These are phyloP conservation scores for Silene noctiflora DNA, from an alignment of 179 eudicot species.

Conservation along the genomic window DNA sequence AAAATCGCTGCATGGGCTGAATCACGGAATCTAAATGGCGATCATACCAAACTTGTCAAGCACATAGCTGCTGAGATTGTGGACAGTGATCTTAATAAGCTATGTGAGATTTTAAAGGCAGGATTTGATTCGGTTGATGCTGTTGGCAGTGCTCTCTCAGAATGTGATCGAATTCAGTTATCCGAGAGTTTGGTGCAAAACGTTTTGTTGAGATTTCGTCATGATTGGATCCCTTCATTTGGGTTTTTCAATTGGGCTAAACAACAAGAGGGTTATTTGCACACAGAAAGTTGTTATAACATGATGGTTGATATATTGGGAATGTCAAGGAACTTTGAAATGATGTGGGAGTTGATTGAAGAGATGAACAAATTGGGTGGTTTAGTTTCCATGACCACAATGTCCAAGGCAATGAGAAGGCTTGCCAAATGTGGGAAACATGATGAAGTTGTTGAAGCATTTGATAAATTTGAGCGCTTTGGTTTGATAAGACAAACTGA, in stretches of 20 bases:
- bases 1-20: constrained; percentile 52
- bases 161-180: constrained; percentile 30
- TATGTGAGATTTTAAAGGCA: constrained; percentile 41
- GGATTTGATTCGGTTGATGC: constrained; percentile 45
- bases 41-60: constrained; percentile 35
- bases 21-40: constrained; percentile 32
- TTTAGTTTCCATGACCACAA: constrained; percentile 47
- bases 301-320: constrained; percentile 75
- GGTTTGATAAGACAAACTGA: constrained; percentile 48
- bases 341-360: constrained; percentile 65
- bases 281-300: constrained; percentile 47
- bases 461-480: constrained; percentile 47
- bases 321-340: constrained; percentile 55
- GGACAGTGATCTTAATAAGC: constrained; percentile 51
- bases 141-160: constrained; percentile 39
- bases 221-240: constrained; percentile 53
- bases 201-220: constrained; percentile 63
- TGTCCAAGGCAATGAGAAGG: constrained; percentile 65
- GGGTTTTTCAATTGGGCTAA: constrained; percentile 82
- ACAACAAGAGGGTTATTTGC: constrained; percentile 30
- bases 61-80: constrained; percentile 31
- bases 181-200: constrained; percentile 53
- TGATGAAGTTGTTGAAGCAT: constrained; percentile 56
- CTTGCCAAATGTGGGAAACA: constrained; percentile 47
- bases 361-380: constrained; percentile 58